Percentiles rank a stretch among this genome's conserved stretches.
These are phyloP conservation scores for Aspergillus oerlinghausenensis DNA, from an alignment of 2,329 filamentous ascomycete species.

Conservation along the genomic window DNA sequence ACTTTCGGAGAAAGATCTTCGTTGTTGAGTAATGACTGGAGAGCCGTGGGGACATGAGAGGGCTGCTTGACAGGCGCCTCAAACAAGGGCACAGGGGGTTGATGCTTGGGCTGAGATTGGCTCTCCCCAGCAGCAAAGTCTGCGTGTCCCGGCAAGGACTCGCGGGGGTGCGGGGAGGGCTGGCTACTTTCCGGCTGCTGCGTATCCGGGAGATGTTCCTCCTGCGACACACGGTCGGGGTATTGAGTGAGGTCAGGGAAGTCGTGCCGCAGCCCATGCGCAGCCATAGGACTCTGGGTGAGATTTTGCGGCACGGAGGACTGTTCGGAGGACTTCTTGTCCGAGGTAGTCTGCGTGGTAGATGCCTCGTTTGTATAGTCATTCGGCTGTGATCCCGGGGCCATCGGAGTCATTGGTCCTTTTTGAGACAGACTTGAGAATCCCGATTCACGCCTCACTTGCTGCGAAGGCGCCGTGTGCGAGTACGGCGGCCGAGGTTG, in stretches of 20 bases:
- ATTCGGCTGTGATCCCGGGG: conserved; percentile 52
- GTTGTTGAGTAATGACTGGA: conserved; percentile 32
- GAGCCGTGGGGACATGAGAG: conserved; percentile 20
- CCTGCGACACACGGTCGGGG: conserved; percentile 48
- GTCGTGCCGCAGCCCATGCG: conserved; percentile 41
- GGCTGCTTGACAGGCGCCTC: conserved; percentile 27
- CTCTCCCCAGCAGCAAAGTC: conserved; percentile 29
- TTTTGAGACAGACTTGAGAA: conserved; percentile 46
- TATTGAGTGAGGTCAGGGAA: conserved; percentile 52
- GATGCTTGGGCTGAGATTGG: conserved; percentile 35
- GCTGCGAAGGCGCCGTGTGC: conserved; percentile 44
- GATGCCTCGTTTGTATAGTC: conserved; percentile 82
- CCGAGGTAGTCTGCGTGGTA: conserved; percentile 75
- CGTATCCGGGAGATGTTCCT: conserved; percentile 61
- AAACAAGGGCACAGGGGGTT: conserved; percentile 39
- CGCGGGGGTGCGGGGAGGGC: conserved; percentile 25
- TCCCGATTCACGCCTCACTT: conserved; percentile 42
- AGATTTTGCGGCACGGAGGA: conserved; percentile 65
- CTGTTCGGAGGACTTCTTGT: conserved; percentile 74
- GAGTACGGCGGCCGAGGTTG: conserved; percentile 45
- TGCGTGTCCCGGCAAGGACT: conserved; percentile 20
- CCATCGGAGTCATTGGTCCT: conserved; percentile 54
- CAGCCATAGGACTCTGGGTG: conserved; percentile 55
- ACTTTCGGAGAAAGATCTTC: conserved; percentile 28
- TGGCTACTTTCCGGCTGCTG: conserved; percentile 47